Percentiles rank a stretch among this genome's conserved stretches.
These are phyloP conservation scores for Angophora floribunda DNA, from an alignment of 345 rosid species.

Conservation along the genomic window DNA sequence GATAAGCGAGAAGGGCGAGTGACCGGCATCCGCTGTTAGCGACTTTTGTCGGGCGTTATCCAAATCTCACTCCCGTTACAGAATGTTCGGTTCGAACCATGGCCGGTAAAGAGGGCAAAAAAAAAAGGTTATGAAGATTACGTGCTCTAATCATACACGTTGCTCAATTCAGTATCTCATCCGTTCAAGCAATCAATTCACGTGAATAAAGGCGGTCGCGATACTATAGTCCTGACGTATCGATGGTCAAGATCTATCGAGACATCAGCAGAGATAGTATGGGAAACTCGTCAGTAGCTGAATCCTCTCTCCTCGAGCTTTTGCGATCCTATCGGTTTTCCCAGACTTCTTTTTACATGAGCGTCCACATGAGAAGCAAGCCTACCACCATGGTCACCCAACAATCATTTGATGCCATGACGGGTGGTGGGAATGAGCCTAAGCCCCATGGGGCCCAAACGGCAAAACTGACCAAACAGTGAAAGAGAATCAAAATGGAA, in stretches of 20 bases:
- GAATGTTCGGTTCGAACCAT: not conserved
- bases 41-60: not conserved
- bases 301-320: not conserved
- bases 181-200: not conserved
- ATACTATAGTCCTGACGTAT: accelerated
- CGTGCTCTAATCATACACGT: accelerated
- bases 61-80: not conserved
- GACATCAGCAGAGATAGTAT: not conserved
- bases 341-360: not conserved
- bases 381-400: not conserved
- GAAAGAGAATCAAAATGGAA: not conserved
- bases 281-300: not conserved
- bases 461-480: not conserved
- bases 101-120: not conserved
- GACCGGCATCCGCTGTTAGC: not conserved
- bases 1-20: not conserved
- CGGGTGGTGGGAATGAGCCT: not conserved
- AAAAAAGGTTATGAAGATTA: not conserved
- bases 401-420: not conserved
- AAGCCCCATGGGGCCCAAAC: not conserved
- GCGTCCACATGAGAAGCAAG: not conserved
- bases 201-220: accelerated
- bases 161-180: accelerated
- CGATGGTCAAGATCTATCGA: accelerated
- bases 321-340: not conserved